Conservation (phyloP, 1,284 basidiomycete genomes). For the Entoloma clypeatum region DNA sequence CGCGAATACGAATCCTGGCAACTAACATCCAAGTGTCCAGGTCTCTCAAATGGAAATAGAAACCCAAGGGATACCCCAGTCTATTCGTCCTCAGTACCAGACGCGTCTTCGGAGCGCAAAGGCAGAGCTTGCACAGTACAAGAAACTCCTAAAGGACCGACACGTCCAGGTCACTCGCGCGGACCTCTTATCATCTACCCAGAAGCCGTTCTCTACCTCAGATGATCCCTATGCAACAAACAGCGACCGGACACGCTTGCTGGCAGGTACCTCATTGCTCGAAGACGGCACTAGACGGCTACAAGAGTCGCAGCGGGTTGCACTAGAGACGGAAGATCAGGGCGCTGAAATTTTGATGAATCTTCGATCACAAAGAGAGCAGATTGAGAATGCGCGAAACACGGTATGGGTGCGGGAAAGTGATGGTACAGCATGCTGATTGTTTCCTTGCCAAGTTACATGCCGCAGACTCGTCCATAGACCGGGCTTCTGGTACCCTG, state of each 20-base stretch:
- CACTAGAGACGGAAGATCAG: constrained; percentile 94
- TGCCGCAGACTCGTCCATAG: constrained; percentile 68
- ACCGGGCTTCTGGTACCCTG: constrained; percentile 68
- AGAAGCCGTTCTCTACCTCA: constrained; percentile 50
- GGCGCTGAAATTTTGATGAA: constrained; percentile 91
- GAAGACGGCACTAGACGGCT: constrained; percentile 80
- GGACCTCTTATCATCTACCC: constrained; percentile 54
- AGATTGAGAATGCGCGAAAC: constrained; percentile 91
- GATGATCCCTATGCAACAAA: constrained; percentile 75
- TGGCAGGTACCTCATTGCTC: constrained; percentile 70
- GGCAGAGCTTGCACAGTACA: constrained; percentile 67
- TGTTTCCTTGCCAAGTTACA: constrained; percentile 44
- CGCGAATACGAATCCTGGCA: constrained; percentile 1
- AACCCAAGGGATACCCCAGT: constrained; percentile 92
- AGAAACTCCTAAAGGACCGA: constrained; percentile 71
- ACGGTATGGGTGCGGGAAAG: constrained; percentile 51
- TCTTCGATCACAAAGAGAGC: constrained; percentile 86
- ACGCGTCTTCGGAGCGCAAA: constrained; percentile 72
- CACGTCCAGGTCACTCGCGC: constrained; percentile 56
- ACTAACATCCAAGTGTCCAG: constrained; percentile 37
- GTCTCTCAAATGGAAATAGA: constrained; percentile 99
- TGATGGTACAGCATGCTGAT: background rate
- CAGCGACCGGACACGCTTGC: constrained; percentile 73
- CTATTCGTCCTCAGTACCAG: constrained; percentile 72
- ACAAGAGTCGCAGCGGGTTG: constrained; percentile 88